Base-by-base conservation (phyloP, 2,329 filamentous ascomycete species). In the Neurospora sp. region DNA sequence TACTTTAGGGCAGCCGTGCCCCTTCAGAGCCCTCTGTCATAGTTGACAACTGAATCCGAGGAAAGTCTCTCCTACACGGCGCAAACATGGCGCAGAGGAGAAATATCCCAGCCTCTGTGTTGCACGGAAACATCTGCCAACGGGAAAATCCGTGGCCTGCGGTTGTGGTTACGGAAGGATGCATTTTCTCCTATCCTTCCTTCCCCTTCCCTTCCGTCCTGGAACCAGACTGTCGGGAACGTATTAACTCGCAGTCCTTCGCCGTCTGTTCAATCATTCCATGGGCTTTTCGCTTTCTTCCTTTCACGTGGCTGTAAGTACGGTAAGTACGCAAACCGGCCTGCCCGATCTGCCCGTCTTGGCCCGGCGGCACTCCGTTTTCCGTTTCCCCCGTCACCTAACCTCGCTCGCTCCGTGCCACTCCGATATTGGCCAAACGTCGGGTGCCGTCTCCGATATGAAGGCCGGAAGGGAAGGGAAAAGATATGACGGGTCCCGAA, bases 181-280 rank as follows among this genome's bases (percentile, higher is more conserved):
- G 28, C 28, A 33, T 33, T 62, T 62, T n/a, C 52, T 33, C 12
- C 12, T 62, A 62, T 62, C 52, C 28, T 62, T 57, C 52, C 52
- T 17, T 33, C 8, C 28, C 28, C 23, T 33, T 36, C 52, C 52
- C 28, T 62, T 62, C 28, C 52, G 52, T 66, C 28, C 36, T 57
- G 40, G 36, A 46, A 17, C 68, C 68, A 67, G 37, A 62, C 43
- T 39, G 68, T 67, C 66, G 68, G 68, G 65, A 69, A 69, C 68
- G 68, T 65, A 67, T 69, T 12, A 67, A 28, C 12, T 62, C 12
- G 12, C 52, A 33, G 23, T 28, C 52, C 28, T 57, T 33, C 28
- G 52, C 52, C 23, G 8, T 62, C 52, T 62, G 12, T 33, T 36
- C 52, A 28, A 10, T 62, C 11, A 28, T 52, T 23, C 46, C 11